Percentiles rank a stretch among this genome's conserved stretches.
Conservation (phyloP, 345 rosid species). For the Iberis pinnata region DNA sequence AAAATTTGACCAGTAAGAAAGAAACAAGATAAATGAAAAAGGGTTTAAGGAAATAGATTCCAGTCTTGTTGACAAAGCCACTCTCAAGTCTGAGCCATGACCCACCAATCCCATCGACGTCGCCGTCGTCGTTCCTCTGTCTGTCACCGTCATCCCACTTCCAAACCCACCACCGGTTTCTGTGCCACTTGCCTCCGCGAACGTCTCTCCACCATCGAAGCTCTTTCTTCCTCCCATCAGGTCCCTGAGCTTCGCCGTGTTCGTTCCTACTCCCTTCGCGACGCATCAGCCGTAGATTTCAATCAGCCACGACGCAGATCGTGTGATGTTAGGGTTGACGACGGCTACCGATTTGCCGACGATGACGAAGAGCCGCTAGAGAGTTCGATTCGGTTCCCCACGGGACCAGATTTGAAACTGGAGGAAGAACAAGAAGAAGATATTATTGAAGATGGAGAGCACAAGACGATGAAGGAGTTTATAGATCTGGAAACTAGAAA, state of each 20-base stretch:
- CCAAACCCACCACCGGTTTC: constrained; percentile 47
- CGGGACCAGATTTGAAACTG: constrained; percentile 20
- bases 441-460: constrained; percentile 43
- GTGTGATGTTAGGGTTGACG: constrained; percentile 34
- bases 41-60: too few relatives aligned
- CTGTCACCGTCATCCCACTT: constrained; percentile 62
- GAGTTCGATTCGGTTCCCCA: constrained; percentile 23
- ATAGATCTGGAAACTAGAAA: constrained; percentile 59
- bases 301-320: constrained; percentile 54
- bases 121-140: constrained; percentile 41
- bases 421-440: constrained; percentile 34
- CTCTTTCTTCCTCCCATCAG: constrained; percentile 23
- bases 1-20: too few relatives aligned
- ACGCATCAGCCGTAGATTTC: constrained; percentile 7
- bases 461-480: constrained; percentile 66
- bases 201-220: constrained; percentile 61
- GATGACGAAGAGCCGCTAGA: constrained; percentile 24
- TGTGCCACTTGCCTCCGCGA: constrained; percentile 75
- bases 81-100: constrained; percentile 44
- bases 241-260: constrained; percentile 25
- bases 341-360: constrained; percentile 25
- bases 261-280: constrained; percentile 25
- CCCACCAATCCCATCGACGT: constrained; percentile 25
- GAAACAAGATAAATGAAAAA: too few relatives aligned
- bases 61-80: too few relatives aligned